Evolutionary conservation across 306 rosid genomes (phyloP).

Genomic region (Cucurbita argyrosperma): DNA sequence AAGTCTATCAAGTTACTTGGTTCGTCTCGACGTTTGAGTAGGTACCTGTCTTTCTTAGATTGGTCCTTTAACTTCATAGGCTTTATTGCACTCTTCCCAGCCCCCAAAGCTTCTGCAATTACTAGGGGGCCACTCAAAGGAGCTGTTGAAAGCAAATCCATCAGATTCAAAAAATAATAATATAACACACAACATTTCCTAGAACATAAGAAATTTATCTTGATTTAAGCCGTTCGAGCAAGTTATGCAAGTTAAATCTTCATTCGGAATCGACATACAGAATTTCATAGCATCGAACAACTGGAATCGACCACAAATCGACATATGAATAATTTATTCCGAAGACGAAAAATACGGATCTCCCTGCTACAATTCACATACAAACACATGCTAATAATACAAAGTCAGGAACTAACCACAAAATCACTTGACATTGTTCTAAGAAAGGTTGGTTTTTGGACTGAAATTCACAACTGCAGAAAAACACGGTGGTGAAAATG

Average conservation of each 20-base stretch:
- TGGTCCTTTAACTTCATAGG: slow-evolving; percentile 53
- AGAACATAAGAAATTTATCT: background rate
- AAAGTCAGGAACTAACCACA: background rate
- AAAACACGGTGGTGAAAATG: background rate
- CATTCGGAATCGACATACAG: background rate
- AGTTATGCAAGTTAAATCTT: background rate
- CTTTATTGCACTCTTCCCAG: slow-evolving; percentile 40
- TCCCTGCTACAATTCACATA: background rate
- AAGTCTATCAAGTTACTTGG: slow-evolving; percentile 11
- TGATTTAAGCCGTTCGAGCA: background rate
- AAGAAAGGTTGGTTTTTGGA: background rate
- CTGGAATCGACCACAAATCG: background rate
- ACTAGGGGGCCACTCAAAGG: slow-evolving; percentile 93
- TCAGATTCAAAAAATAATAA: slow-evolving; percentile 11
- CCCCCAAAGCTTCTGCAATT: slow-evolving; percentile 71
- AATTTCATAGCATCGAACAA: background rate
- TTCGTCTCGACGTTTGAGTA: slow-evolving; percentile 85
- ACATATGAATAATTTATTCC: background rate
- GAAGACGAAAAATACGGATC: background rate
- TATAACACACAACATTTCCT: background rate
- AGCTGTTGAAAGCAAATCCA: slow-evolving; percentile 42
- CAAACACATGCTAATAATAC: background rate
- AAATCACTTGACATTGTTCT: background rate
- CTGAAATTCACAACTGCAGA: background rate
- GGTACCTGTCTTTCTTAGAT: slow-evolving; percentile 72